Evolutionary conservation across 176 grass and related monocot species (phyloP), one percentile per base, ranked within the genome.

Genomic region (Pontederia crassipes): DNA sequence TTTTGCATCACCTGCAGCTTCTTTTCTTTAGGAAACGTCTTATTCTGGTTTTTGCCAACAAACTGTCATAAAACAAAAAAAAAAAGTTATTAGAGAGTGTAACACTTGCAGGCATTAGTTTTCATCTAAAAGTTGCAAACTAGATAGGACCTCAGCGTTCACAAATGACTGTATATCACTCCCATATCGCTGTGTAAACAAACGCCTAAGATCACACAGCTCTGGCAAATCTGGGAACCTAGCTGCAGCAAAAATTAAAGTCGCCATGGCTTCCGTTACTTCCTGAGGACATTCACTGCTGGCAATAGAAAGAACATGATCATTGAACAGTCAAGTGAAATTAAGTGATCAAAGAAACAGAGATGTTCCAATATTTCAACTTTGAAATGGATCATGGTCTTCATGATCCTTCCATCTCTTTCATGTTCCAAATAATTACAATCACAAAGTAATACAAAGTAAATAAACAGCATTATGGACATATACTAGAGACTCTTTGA

Each of bases 201-300:
- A 52, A 74, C 80, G 77, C 50, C 94, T 82, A 27, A 98, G 79
- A 27, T 89, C 79, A 72, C 88, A 81, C 56, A 98, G 72, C 75
- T 98, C 94, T 51, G 87, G 94, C 60, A 98, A 65, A 72, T 93
- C 88, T 12, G 88, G 71, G 79, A 89, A 98, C 83, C 94, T 88
- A 46, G 94, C 94, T 40, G 94, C 77, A 55, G 84, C 79, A 77
- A 98, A 98, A 71, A 89, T 92, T 69, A 98, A 53, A 65, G 94
- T 98, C 59, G 94, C 78, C 50, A 98, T 70, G 46, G 87, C 77
- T 98, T 89, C 94, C 80, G 79, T 69, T 12, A 85, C 88, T 89
- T 98, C 94, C 27, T 79, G 77, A 77, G 94, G 94, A 53, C 94
- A 98, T 17, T 98, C 94, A 64, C 88, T 98, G 54, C 71, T 50